A percentile compares a stretch with the other conserved stretches of the same genome.
These are phyloP conservation scores for Trichomonascaceae sp. DNA, from an alignment of 1,139 yeast species.

Conservation along the genomic window DNA sequence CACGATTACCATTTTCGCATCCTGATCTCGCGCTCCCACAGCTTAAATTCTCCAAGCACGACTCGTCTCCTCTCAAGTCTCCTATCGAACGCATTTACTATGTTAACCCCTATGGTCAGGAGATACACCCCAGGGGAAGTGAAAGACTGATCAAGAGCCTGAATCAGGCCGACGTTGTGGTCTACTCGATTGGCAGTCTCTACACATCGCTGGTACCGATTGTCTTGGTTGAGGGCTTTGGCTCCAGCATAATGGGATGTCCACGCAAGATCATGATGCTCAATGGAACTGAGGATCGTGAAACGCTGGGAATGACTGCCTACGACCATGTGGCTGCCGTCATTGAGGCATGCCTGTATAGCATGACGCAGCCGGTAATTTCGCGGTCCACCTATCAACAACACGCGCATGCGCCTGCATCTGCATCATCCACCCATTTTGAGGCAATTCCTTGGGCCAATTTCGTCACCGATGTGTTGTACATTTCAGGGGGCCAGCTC, in stretches of 20 bases:
- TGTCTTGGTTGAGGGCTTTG: constrained; percentile 59
- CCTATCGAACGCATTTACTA: constrained; percentile 67
- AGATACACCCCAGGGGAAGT: constrained; percentile 67
- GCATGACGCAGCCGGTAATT: constrained; percentile 4
- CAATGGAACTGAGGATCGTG: constrained; percentile 67
- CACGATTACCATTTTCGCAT: constrained; percentile 62
- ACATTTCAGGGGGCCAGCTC: constrained; percentile 3
- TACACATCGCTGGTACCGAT: constrained; percentile 82
- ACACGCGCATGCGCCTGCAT: too few species aligned
- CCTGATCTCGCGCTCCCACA: constrained; percentile 70
- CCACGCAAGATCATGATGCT: constrained; percentile 32
- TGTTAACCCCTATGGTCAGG: constrained; percentile 81
- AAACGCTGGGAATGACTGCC: constrained; percentile 57
- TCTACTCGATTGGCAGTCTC: constrained; percentile 77
- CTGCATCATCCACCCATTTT: too few species aligned
- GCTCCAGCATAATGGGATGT: constrained; percentile 23
- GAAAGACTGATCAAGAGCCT: constrained; percentile 45
- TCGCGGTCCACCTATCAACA: too few species aligned
- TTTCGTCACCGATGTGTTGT: constrained; percentile 15
- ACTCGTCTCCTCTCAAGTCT: constrained; percentile 49
- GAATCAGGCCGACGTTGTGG: constrained; percentile 35
- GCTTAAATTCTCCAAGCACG: constrained; percentile 50
- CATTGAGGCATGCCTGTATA: constrained; percentile 29
- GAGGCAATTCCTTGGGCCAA: constrained; percentile 10
- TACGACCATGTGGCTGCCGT: constrained; percentile 38